Base-by-base conservation (phyloP, 2,329 filamentous ascomycete species). In the Ceratocystis papillata region DNA sequence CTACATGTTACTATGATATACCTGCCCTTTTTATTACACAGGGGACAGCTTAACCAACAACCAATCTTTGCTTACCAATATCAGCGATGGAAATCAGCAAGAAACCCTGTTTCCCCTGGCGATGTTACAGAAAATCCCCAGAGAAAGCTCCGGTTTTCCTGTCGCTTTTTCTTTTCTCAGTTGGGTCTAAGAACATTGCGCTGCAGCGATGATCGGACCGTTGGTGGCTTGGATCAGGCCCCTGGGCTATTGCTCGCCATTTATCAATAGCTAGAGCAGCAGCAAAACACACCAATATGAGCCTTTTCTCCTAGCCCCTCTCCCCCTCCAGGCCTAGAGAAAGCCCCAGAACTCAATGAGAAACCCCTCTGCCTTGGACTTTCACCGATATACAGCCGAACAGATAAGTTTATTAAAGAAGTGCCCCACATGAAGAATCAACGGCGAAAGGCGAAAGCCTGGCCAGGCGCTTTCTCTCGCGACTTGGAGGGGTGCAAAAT, bases 371-470 rank as follows among this genome's bases (percentile, higher is more conserved):
- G 37, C 10, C 20, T 57, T 10, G 6, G 22, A 5, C 53, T 57
- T 57, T 28, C 53, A 57, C 53, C 53, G 53, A 57, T 57, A 57
- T 57, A 57, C 53, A 57, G 53, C 53, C 53, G 53, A 57, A 25
- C 12, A 28, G 28, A 30, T 30, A 20, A 28, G 37, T 41, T 5
- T 17, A 28, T 57, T 5, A 10, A 28, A 3, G 10, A 41, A 41
- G 8, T 41, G 53, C 53, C 53, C 53, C 53, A 57, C 53, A 57
- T 57, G 25, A 10, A 30, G 50, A 55, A 55, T 8, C 22, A 20
- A 53, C 12, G 20, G 48, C 48, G 6, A 57, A 37, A 37, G 46
- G 20, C 46, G 20, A 20, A 55, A 28, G 48, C 6, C 48, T 20
- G 15, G 37, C 37, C 37, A 41, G 10, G 10, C 12, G 37, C 37